phyloP scores from a whole-genome alignment of 75 land plant genomes.

The Selaginella tamariscina region DNA sequence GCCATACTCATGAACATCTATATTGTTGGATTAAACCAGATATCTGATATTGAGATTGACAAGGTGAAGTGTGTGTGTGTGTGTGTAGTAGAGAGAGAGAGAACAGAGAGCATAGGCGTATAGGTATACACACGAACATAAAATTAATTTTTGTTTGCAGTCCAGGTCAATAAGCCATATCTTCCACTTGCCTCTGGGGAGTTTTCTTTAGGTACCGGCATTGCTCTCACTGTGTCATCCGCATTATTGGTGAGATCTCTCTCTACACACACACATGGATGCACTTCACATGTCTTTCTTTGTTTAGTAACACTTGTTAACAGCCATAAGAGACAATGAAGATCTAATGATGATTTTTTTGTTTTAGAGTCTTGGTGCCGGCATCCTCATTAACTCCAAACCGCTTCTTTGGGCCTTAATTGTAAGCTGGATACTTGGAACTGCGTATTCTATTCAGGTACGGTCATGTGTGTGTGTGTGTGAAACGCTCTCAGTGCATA shows the following conservation, averaged over 20 bases:
- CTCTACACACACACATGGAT: not conserved
- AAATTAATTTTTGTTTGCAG: slow-evolving; percentile 15
- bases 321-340: too few species aligned
- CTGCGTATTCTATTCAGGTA: slow-evolving; percentile 90
- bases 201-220: slow-evolving; percentile 57
- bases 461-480: slow-evolving; percentile 19
- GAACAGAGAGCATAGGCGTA: too few species aligned
- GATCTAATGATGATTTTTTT: too few species aligned
- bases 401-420: slow-evolving; percentile 90
- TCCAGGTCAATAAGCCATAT: slow-evolving; percentile 92
- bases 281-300: too few species aligned
- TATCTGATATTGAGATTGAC: slow-evolving; percentile 87
- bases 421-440: slow-evolving; percentile 78
- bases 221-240: slow-evolving; percentile 40
- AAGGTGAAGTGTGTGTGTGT: too few species aligned
- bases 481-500: not conserved
- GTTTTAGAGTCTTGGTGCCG: slow-evolving; percentile 75
- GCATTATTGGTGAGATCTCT: slow-evolving; percentile 52
- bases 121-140: not conserved
- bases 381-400: slow-evolving; percentile 52
- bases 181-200: slow-evolving; percentile 98
- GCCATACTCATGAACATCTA: slow-evolving; percentile 93
- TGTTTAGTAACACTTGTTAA: too few species aligned
- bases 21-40: slow-evolving; percentile 91
- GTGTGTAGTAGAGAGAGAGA: too few species aligned